Evolutionary conservation across 2,329 filamentous ascomycete species (phyloP).

Genomic region (Phialemoniopsis sp.): DNA sequence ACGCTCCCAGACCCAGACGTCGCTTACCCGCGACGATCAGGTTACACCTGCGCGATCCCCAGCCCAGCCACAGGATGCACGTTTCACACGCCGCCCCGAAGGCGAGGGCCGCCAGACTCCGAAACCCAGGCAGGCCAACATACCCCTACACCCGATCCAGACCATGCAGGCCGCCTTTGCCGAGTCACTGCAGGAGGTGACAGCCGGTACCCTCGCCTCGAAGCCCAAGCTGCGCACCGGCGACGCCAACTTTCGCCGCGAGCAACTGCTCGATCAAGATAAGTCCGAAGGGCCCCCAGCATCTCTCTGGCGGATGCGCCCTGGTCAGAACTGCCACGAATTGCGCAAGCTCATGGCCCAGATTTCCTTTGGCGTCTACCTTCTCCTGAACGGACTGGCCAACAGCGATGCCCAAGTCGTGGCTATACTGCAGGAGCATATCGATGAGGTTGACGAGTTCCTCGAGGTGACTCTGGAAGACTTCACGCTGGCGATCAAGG

Average conservation of each 20-base stretch:
- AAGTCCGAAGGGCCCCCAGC: conserved; percentile 69
- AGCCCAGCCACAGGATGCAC: no score
- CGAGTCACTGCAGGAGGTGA: conserved; percentile 74
- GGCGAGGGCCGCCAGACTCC: neutral
- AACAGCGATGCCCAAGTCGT: conserved; percentile 88
- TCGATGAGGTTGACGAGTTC: conserved; percentile 91
- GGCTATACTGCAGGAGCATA: conserved; percentile 83
- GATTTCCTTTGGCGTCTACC: conserved; percentile 88
- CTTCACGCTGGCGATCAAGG: conserved; percentile 70
- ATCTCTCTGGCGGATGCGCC: conserved; percentile 70
- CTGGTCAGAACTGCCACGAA: conserved; percentile 77
- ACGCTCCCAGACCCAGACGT: no score
- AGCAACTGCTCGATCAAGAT: conserved; percentile 62
- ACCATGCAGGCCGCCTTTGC: conserved; percentile 79
- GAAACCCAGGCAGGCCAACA: conserved; percentile 8
- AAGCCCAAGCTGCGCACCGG: conserved; percentile 51
- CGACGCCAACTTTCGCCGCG: conserved; percentile 59
- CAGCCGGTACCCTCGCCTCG: conserved; percentile 34
- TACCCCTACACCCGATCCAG: conserved; percentile 62
- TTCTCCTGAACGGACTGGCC: conserved; percentile 79
- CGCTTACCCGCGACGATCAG: no score
- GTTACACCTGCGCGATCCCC: no score
- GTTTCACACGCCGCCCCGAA: no score
- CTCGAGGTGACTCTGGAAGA: conserved; percentile 83
- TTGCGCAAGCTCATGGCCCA: conserved; percentile 87